A percentile compares a stretch with the other conserved stretches of the same genome.
Conservation (phyloP, 1,139 yeast species). For the Pichia sorboxylosa region DNA sequence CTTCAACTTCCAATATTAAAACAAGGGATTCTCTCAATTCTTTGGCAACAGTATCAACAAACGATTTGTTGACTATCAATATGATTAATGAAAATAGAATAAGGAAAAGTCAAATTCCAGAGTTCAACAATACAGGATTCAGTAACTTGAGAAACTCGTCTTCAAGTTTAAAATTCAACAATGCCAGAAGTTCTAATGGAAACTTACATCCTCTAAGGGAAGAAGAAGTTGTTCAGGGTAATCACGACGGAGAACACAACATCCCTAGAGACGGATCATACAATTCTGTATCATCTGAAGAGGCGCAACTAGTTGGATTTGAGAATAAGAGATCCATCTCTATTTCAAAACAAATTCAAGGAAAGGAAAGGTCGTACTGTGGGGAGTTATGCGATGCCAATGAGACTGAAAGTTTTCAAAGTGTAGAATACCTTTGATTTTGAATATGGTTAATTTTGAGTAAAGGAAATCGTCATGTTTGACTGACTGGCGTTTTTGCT, state of each 20-base stretch:
- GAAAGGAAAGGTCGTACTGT: conserved; percentile 17
- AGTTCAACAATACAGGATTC: conserved; percentile 13
- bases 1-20: conserved; percentile 28
- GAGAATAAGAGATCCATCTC: conserved; percentile 27
- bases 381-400: conserved; percentile 12
- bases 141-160: no score
- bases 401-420: conserved; percentile 1
- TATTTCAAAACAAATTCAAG: conserved; percentile 4
- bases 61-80: conserved; percentile 69
- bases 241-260: not conserved
- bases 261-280: conserved; percentile 9
- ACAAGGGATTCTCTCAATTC: conserved; percentile 58
- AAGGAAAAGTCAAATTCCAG: conserved; percentile 24
- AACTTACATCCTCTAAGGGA: conserved; percentile 11
- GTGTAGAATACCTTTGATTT: no score
- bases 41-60: conserved; percentile 76
- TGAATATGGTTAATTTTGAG: no score
- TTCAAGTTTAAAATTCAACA: not conserved
- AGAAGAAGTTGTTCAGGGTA: conserved; percentile 1
- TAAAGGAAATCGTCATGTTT: no score
- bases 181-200: conserved; percentile 2
- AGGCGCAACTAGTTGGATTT: conserved; percentile 42
- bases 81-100: conserved; percentile 44
- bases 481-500: no score
- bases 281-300: conserved; percentile 6